Percentiles rank a stretch among this genome's conserved stretches.
These are phyloP conservation scores for Kitagawia praeruptora DNA, from an alignment of 129 eudicot genomes.

Conservation along the genomic window DNA sequence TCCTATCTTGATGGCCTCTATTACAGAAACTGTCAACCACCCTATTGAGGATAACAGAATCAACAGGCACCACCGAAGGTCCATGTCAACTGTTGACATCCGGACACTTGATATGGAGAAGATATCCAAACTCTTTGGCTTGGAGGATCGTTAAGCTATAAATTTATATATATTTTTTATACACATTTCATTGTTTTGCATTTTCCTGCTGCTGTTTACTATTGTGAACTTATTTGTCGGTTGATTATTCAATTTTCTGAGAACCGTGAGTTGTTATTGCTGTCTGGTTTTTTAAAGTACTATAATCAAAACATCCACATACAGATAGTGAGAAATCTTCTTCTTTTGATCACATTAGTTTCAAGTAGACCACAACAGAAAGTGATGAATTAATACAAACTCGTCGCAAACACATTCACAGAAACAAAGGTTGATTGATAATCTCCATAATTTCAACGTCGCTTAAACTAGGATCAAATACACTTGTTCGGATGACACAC, in stretches of 20 bases:
- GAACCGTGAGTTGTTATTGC: not conserved
- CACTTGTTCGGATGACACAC: not conserved
- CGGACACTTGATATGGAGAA: slow-evolving; percentile 59
- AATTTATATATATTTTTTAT: not conserved
- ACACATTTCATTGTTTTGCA: not conserved
- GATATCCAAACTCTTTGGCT: slow-evolving; percentile 61
- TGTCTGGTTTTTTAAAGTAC: not conserved
- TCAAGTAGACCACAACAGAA: not conserved
- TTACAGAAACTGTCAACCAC: slow-evolving; percentile 51
- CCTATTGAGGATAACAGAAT: slow-evolving; percentile 43
- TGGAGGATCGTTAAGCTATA: slow-evolving; percentile 36
- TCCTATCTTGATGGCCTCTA: slow-evolving; percentile 66
- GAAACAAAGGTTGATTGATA: not conserved
- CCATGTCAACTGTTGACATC: slow-evolving; percentile 55
- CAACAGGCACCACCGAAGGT: slow-evolving; percentile 38
- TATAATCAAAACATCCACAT: not conserved
- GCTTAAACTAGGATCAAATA: not conserved
- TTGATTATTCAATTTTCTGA: not conserved
- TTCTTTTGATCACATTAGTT: not conserved
- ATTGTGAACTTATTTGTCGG: not conserved
- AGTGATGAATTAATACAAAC: not conserved
- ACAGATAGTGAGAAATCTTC: not conserved
- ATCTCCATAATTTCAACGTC: not conserved
- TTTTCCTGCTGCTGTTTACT: not conserved
- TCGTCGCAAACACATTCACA: not conserved